phyloP scores from a whole-genome alignment of 73 alveolate genomes.

The Tetrahymena borealis region DNA sequence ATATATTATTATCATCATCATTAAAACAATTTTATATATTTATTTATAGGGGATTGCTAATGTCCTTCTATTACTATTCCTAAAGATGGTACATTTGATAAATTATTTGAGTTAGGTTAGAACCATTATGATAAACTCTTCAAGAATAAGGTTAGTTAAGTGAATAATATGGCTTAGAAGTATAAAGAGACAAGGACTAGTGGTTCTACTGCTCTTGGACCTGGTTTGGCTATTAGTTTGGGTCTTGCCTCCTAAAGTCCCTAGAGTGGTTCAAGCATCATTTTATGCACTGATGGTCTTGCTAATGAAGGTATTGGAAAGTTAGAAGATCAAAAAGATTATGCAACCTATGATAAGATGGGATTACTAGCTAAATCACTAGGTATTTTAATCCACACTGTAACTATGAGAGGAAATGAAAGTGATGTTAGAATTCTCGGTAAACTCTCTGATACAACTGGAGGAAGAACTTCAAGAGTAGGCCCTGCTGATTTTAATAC shows the following conservation, averaged over 20 bases:
- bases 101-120: neutral
- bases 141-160: neutral
- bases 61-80: neutral
- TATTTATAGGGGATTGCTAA: neutral
- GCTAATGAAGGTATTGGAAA: conserved; percentile 91
- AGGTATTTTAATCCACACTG: conserved; percentile 67
- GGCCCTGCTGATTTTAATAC: conserved; percentile 69
- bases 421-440: conserved; percentile 67
- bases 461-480: conserved; percentile 85
- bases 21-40: neutral
- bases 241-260: conserved; percentile 61
- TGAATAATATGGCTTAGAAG: conserved; percentile 2
- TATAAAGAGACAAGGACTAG: conserved; percentile 55
- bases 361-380: conserved; percentile 72
- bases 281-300: conserved; percentile 93
- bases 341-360: conserved; percentile 66
- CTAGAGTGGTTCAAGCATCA: conserved; percentile 75
- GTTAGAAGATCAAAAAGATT: conserved; percentile 53
- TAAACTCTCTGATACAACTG: conserved; percentile 71
- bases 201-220: conserved; percentile 95
- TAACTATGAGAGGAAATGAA: conserved; percentile 86
- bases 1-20: neutral
- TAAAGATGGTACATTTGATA: neutral
- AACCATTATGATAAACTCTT: neutral
- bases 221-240: conserved; percentile 72